Percentiles rank a stretch among this genome's conserved stretches.
Conservation (phyloP, 1,284 basidiomycete species). For the Boletus smithii region DNA sequence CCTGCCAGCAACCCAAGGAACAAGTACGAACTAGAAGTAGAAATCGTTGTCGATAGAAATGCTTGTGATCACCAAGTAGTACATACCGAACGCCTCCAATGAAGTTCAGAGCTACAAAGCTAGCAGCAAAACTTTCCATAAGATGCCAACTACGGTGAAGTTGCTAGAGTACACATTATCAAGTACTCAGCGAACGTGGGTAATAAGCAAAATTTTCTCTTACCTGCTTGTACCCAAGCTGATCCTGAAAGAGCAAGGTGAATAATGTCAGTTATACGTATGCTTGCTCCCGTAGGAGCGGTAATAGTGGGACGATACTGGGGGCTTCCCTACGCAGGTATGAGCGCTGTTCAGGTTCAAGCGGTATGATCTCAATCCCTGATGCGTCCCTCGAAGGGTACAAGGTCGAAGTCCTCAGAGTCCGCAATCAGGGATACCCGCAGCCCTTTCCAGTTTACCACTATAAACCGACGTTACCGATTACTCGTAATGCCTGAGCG, state of each 20-base stretch:
- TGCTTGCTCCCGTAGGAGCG: constrained; percentile 39
- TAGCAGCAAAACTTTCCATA: constrained; percentile 79
- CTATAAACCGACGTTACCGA: constrained; percentile 72
- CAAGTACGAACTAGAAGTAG: constrained; percentile 57
- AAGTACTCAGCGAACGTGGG: constrained; percentile 4
- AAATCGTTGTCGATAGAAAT: not conserved
- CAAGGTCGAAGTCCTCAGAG: constrained; percentile 18
- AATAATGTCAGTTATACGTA: constrained; percentile 47
- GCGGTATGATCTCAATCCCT: constrained; percentile 91
- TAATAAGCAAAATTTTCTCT: constrained; percentile 16
- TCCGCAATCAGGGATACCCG: constrained; percentile 68
- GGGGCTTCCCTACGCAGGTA: constrained; percentile 93
- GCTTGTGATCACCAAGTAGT: constrained; percentile 5
- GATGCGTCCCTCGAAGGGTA: constrained; percentile 30
- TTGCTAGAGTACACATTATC: constrained; percentile 45
- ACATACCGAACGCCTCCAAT: constrained; percentile 75
- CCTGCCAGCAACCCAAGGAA: constrained; percentile 81
- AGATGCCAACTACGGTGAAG: constrained; percentile 80
- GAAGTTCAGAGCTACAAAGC: constrained; percentile 82
- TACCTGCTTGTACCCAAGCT: constrained; percentile 80
- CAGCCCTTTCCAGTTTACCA: constrained; percentile 74
- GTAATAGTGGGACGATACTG: constrained; percentile 55
- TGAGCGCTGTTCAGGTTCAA: constrained; percentile 93
- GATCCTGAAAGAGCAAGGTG: constrained; percentile 48
- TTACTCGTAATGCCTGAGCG: constrained; percentile 35